Evolutionary conservation across 371 early-diverging fungal genomes (phyloP).

Genomic region (Mortierella sp.): DNA sequence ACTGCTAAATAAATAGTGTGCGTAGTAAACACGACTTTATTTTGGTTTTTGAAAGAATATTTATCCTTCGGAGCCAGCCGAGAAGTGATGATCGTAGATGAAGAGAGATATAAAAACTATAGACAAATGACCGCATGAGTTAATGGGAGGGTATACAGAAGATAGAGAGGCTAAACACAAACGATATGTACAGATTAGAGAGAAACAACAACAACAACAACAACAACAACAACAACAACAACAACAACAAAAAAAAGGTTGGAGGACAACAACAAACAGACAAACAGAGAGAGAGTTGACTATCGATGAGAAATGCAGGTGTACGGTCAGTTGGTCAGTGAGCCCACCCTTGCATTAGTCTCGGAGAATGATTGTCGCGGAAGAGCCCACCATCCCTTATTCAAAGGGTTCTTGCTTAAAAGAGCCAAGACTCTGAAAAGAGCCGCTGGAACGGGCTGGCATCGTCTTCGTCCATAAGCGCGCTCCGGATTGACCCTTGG

Average conservation of each 20-base stretch:
- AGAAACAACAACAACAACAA: too few species aligned
- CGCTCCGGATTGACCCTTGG: constrained; percentile 21
- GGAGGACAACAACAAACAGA: too few species aligned
- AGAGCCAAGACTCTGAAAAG: constrained; percentile 52
- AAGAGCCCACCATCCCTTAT: neutral
- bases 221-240: too few species aligned
- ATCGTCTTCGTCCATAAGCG: constrained; percentile 37
- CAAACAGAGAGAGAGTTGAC: too few species aligned
- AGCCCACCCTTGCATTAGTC: too few species aligned
- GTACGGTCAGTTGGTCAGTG: neutral
- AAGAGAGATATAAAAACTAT: neutral
- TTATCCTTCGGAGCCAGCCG: neutral
- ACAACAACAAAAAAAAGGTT: neutral
- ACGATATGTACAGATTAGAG: neutral
- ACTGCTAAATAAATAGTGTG: too few species aligned
- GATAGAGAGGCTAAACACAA: neutral
- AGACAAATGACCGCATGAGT: neutral
- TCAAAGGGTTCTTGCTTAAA: constrained; percentile 8
- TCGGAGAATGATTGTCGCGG: neutral
- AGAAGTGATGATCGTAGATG: neutral
- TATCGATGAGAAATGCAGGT: neutral
- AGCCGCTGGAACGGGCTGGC: constrained; percentile 37
- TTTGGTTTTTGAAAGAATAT: too few species aligned
- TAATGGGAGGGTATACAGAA: neutral
- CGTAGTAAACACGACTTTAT: too few species aligned